Conservation (phyloP, 257 asterid genomes). For the Solanum dulcamara region DNA sequence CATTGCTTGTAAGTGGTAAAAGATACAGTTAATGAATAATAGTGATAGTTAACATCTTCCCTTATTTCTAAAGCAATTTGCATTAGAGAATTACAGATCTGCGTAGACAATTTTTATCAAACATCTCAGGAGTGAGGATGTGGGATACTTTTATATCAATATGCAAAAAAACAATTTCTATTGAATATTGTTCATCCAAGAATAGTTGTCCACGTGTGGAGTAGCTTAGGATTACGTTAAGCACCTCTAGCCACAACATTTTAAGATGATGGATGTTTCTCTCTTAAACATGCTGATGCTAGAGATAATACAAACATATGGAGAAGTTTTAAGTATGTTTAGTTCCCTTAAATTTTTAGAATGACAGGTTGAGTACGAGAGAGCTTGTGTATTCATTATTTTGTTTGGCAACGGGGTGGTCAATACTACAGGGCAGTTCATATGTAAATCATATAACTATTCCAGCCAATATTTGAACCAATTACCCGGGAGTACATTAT, state of each 20-base stretch:
- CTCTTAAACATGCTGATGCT: not conserved
- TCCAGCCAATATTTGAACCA: not conserved
- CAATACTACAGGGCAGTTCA: not conserved
- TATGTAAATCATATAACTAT: not conserved
- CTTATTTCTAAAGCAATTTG: not conserved
- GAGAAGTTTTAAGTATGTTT: not conserved
- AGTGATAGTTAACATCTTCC: not conserved
- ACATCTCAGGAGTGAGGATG: not conserved
- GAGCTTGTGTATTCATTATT: not conserved
- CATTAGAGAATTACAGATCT: not conserved
- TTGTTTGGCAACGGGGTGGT: not conserved
- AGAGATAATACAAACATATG: not conserved
- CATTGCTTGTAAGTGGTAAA: not conserved
- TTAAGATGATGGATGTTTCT: not conserved
- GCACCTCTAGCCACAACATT: not conserved
- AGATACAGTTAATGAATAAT: not conserved
- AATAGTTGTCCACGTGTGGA: not conserved
- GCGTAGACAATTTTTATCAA: not conserved
- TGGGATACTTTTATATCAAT: not conserved
- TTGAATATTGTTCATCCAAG: not conserved
- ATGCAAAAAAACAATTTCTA: not conserved
- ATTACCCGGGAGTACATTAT: not conserved
- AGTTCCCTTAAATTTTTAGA: not conserved
- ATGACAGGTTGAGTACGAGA: not conserved
- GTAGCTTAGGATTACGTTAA: not conserved